Evolutionary conservation across 2,329 filamentous ascomycete genomes (phyloP), one percentile per base, ranked within the genome.

Genomic region (Huntiella decipiens): DNA sequence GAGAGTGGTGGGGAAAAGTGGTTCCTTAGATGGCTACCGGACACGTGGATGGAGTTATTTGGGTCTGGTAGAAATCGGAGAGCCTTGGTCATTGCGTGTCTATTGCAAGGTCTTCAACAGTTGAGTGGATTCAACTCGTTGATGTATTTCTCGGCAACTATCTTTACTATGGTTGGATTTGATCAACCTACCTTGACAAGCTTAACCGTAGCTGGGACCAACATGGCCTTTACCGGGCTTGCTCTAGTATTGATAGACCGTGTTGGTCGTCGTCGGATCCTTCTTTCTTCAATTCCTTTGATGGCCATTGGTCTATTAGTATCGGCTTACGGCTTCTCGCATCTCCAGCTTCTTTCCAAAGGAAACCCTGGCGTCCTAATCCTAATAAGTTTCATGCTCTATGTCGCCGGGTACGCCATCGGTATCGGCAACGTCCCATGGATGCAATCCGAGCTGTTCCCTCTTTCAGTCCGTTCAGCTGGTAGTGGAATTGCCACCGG

Each of bases 381-480:
- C 38, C 70, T 95, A 2, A 51, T 73, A 36, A 80, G 80, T 52
- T 79, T 95, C 58, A 79, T 86, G 60, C 54, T 85, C 5, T 95
- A 92, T 60, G 86, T 93, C 2, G 80, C 83, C 6, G 70, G 79
- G 1, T 96, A 92, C 57, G 88, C 88, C 1, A 67, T 87, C 1
- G 88, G 88, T 2, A 69, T 96, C 2, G 88, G 88, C 6, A 92
- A 86, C 54, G 85, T 96, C 2, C 87, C 88, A 0, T 96, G 88
- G 88, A 88, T 94, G 70, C 87, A 94, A 63, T 84, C 79, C 54
- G 88, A 96, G 63, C 71, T 94, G 31, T 95, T 95, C 57, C 82
- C 86, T 1, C 66, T 87, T 41, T 69, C 70, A 28, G 81, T 86
- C 39, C 75, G 82, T 42, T 77, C 78, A 4, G 61, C 84, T 1